A percentile compares a stretch with the other conserved stretches of the same genome.
phyloP scores from a whole-genome alignment of 805 yeast species.

The Ogataea siamensis region DNA sequence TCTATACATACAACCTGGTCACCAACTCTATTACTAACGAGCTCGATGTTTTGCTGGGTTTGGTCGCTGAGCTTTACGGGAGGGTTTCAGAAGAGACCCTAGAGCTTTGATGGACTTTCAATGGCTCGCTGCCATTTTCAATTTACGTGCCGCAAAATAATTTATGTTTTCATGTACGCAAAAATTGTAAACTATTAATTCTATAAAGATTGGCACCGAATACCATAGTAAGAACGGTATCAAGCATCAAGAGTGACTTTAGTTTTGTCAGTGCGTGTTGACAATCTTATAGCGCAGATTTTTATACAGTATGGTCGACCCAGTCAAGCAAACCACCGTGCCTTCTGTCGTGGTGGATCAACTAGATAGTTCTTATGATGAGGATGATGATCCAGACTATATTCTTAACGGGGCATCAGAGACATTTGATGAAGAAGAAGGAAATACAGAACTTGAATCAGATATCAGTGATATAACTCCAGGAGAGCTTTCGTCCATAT shows the following conservation, averaged over 20 bases:
- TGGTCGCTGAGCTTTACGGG: conserved; percentile 62
- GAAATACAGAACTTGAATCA: conserved; percentile 18
- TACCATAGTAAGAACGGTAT: background rate
- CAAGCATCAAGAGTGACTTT: background rate
- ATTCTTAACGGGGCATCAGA: conserved; percentile 16
- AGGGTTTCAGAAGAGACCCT: conserved; percentile 62
- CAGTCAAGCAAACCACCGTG: conserved; percentile 2
- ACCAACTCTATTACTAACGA: conserved; percentile 66
- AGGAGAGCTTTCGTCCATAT: conserved; percentile 17
- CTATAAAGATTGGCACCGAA: background rate
- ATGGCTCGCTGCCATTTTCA: conserved; percentile 4
- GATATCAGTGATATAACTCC: conserved; percentile 17
- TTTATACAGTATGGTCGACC: conserved; percentile 1
- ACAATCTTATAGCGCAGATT: background rate
- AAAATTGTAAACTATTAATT: conserved; percentile 2
- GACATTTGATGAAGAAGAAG: conserved; percentile 17
- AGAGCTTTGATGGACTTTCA: conserved; percentile 35
- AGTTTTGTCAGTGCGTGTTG: conserved; percentile 1
- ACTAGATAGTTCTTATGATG: conserved; percentile 27
- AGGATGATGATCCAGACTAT: conserved; percentile 30
- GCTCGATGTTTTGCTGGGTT: conserved; percentile 52
- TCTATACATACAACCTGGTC: conserved; percentile 73
- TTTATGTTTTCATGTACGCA: conserved; percentile 7
- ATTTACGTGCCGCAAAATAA: conserved; percentile 10
- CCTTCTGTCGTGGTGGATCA: conserved; percentile 14